Base-by-base conservation (phyloP, 2,329 filamentous ascomycete species). In the Fusarium armeniacum region DNA sequence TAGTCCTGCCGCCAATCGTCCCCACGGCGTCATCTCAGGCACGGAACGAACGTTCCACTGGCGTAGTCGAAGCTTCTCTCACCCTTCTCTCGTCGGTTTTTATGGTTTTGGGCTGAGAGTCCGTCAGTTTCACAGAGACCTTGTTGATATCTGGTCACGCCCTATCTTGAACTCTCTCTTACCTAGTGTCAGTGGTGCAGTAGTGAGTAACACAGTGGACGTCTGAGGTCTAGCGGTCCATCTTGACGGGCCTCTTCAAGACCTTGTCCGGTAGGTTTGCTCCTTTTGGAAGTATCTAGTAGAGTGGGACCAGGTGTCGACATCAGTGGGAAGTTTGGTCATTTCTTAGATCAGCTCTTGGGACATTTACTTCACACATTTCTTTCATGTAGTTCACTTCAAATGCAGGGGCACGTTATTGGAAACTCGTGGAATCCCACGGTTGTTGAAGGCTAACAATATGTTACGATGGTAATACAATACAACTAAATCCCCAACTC, bases 401-500 rank as follows among this genome's bases (percentile, higher is more conserved):
- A 30, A 6, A 18, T 30, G 4, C 15, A 49, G 18, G 24, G 24
- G 32, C 24, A 35, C 20, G 24, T 44, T 40, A 35, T 35, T 30
- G 33, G 38, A 18, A 56, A 47, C 40, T 45, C 53, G 47, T 53
- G 62, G 38, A 52, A 50, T 11, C 30, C 43, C 67, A 63, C 47
- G 43, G 35, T 41, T 53, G 22, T 41, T 46, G 56, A 52, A 64
- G 52, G 50, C 58, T 62, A 68, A 50, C 43, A 59, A 28, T 26
- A 38, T 44, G 45, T 59, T 62, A 70, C 45, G 67, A 28, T 68
- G 54, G 60, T 70, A 59, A 56, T 70, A 70, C 67, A 71, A 68
- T 52, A 58, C 51, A 65, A 44, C 57, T 41, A 20, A 60, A 57
- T 40, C 58, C 67, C 63, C 46, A 70, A 70, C 67, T 68, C 67